phyloP scores from a whole-genome alignment of 257 asterid genomes.

The Leptodermis oblonga region DNA sequence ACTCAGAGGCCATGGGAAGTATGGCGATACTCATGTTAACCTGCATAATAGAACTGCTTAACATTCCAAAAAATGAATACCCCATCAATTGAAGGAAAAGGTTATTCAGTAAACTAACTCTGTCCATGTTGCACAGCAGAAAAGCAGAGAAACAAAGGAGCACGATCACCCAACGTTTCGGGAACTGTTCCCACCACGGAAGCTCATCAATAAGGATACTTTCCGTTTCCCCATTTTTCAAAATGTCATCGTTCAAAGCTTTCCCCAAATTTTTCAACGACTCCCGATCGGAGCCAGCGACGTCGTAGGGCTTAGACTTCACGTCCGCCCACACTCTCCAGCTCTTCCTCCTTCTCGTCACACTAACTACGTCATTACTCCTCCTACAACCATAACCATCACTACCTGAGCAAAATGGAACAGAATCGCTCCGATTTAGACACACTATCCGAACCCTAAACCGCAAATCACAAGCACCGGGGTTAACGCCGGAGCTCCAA shows the following conservation, averaged over 20 bases:
- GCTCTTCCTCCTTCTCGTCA: conserved; percentile 21
- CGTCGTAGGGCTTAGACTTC: conserved; percentile 53
- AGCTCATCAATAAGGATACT: conserved; percentile 8
- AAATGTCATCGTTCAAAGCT: conserved; percentile 22
- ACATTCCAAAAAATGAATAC: not conserved
- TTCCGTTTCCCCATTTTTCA: conserved; percentile 19
- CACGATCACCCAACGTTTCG: conserved; percentile 87
- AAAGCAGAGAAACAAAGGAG: conserved; percentile 78
- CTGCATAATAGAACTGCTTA: conserved; percentile 37
- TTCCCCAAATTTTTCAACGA: conserved; percentile 30
- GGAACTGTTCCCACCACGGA: conserved; percentile 75
- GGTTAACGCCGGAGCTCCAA: not conserved
- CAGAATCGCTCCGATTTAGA: conserved; percentile 2
- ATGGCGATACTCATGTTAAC: conserved; percentile 97
- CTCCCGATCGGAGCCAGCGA: conserved; percentile 42
- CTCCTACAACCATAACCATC: conserved; percentile 3
- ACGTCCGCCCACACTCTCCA: conserved; percentile 56
- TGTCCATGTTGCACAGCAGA: conserved; percentile 88
- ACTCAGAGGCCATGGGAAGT: conserved; percentile 89
- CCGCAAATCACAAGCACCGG: not conserved
- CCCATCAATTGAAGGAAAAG: too few species aligned
- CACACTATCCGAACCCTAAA: conserved; percentile 24
- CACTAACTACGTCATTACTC: conserved; percentile 14
- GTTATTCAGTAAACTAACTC: conserved; percentile 43
- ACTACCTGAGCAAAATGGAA: not conserved